These are phyloP conservation scores for Lonicera japonica DNA, from an alignment of 129 eudicot species.

Conservation along the genomic window DNA sequence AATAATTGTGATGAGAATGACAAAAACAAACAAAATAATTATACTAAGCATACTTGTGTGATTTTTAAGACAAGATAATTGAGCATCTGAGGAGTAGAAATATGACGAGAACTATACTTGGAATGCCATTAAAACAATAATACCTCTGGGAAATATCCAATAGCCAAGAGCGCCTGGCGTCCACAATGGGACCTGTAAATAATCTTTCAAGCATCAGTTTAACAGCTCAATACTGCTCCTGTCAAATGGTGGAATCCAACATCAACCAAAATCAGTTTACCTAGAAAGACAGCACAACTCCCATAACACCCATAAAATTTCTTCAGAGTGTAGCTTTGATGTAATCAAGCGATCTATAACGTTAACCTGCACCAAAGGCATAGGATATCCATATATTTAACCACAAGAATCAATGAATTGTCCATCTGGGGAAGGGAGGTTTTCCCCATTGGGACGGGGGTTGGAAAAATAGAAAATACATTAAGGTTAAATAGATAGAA, in stretches of 20 bases:
- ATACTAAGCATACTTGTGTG: neutral
- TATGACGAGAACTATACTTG: neutral
- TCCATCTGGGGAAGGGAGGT: neutral
- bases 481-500: neutral
- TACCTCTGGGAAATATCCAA: slow-evolving; percentile 90
- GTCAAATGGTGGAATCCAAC: neutral
- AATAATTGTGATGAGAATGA: neutral
- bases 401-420: neutral
- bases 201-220: slow-evolving; percentile 11
- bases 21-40: neutral
- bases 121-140: neutral
- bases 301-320: slow-evolving; percentile 75
- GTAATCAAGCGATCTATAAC: slow-evolving; percentile 64
- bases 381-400: neutral
- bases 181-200: slow-evolving; percentile 84
- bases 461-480: neutral
- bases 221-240: slow-evolving; percentile 8
- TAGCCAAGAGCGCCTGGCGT: slow-evolving; percentile 86
- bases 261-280: slow-evolving; percentile 29
- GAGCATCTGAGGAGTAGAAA: neutral
- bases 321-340: slow-evolving; percentile 60
- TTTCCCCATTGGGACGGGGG: neutral
- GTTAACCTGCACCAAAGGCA: slow-evolving; percentile 44
- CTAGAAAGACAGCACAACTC: slow-evolving; percentile 87
- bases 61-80: neutral